phyloP scores from a whole-genome alignment of 495 filamentous ascomycete genomes.

The Amorphotheca resinae region DNA sequence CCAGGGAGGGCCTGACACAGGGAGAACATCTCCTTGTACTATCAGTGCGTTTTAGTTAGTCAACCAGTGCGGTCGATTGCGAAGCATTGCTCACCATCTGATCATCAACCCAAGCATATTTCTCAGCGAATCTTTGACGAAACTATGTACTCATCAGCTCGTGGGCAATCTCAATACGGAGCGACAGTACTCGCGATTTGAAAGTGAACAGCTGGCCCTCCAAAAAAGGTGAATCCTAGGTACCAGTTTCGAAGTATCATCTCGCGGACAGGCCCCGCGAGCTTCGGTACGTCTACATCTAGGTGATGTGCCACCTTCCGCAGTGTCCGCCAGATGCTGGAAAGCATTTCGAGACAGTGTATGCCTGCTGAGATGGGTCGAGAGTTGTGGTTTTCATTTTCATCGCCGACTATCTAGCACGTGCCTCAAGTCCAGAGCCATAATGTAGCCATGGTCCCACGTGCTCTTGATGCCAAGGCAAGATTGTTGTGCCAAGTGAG shows the following conservation, averaged over 20 bases:
- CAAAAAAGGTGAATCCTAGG: not conserved
- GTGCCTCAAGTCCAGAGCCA: too few species aligned
- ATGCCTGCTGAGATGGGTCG: too few species aligned
- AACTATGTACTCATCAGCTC: slow-evolving; percentile 23
- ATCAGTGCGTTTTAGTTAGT: not conserved
- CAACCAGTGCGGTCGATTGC: not conserved
- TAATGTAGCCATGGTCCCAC: too few species aligned
- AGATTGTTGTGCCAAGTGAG: too few species aligned
- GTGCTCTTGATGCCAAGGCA: too few species aligned
- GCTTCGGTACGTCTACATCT: not conserved
- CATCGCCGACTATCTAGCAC: too few species aligned
- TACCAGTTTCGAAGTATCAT: not conserved
- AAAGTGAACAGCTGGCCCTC: not conserved
- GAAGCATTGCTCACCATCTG: slow-evolving; percentile 24
- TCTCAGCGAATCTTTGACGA: slow-evolving; percentile 53
- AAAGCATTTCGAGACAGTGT: too few species aligned
- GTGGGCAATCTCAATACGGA: not conserved
- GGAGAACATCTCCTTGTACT: slow-evolving; percentile 81
- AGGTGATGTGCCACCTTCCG: not conserved
- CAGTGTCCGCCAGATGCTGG: too few species aligned
- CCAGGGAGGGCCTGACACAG: slow-evolving; percentile 68
- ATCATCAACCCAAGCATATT: slow-evolving; percentile 61
- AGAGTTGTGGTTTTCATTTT: too few species aligned
- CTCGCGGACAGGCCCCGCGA: not conserved
- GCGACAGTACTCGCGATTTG: not conserved